These are phyloP conservation scores for Fimicolochytrium jonesii DNA, from an alignment of 192 early-diverging fungal genomes.

Conservation along the genomic window DNA sequence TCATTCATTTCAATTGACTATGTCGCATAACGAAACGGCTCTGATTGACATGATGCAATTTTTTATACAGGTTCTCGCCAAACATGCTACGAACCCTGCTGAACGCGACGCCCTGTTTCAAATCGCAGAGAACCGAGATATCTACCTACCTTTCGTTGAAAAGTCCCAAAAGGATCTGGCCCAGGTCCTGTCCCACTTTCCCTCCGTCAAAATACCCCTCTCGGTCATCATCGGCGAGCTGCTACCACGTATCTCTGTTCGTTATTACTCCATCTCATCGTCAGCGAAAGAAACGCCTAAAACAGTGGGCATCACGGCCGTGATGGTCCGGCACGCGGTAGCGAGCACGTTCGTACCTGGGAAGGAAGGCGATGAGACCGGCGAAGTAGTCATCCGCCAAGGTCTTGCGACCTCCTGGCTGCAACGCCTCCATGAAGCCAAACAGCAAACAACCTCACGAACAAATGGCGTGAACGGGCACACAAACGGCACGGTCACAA, in stretches of 20 bases:
- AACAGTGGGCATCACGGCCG: constrained; percentile 79
- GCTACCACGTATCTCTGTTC: constrained; percentile 74
- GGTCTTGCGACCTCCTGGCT: constrained; percentile 91
- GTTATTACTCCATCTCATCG: constrained; percentile 98
- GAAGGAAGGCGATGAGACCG: constrained; percentile 1
- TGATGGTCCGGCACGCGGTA: constrained; percentile 76
- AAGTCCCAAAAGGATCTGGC: constrained; percentile 58
- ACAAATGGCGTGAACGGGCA: background rate
- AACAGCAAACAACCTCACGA: background rate
- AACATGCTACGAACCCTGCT: constrained; percentile 39
- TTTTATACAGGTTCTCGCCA: constrained; percentile 37
- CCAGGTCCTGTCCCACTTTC: constrained; percentile 70
- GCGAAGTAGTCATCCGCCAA: constrained; percentile 34
- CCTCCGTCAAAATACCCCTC: constrained; percentile 62
- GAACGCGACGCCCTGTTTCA: constrained; percentile 36
- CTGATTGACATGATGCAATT: no score
- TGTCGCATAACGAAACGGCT: no score
- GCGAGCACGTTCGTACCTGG: no score
- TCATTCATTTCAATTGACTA: no score
- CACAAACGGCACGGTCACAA: background rate
- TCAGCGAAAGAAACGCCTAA: constrained; percentile 73
- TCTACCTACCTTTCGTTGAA: constrained; percentile 39
- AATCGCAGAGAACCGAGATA: constrained; percentile 37
- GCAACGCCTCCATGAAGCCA: constrained; percentile 57
- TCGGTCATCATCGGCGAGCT: constrained; percentile 75